Base-by-base conservation (phyloP, 2,329 filamentous ascomycete genomes). In the Colletotrichum nymphaeae region DNA sequence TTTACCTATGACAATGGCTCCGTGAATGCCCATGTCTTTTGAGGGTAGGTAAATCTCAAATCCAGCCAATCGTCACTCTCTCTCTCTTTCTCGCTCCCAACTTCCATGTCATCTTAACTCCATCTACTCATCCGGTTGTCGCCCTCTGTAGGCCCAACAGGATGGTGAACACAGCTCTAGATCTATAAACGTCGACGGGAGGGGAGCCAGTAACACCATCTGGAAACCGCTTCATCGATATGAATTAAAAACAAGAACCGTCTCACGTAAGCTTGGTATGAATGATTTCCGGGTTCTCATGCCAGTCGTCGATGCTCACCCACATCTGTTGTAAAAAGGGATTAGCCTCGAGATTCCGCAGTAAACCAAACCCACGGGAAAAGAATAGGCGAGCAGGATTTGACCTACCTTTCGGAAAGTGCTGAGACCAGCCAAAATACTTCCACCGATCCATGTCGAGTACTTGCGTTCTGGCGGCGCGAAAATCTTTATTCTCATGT, bases 401-500 rank as follows among this genome's bases (percentile, higher is more conserved):
- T 24, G 11, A 49, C 62, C 37, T 30, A 97, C 95, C 93, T 98
- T 99, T 87, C 96, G 93, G 86, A 99, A 99, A 67, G 97, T 99
- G 87, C 96, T 98, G 83, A 99, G 85, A 7, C 97, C 96, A 42
- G 97, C 97, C 77, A 99, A 87, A 84, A 99, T 99, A 83, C 97
- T 98, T 69, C 97, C 97, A 76, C 97, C 97, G 78, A 98, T 98
- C 97, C 97, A 99, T 37, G 97, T 99, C 75, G 95, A 98, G 87
- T 98, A 99, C 85, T 98, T 98, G 77, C 97, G 90, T 88, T 99
- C 97, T 6, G 97, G 96, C 68, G 97, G 97, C 67, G 97, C 97
- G 86, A 97, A 98, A 81, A 99, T 99, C 88, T 98, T 98, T 87
- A 99, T 98, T 80, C 95, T 92, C 96, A 98, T 99, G 83, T 99